phyloP scores from a whole-genome alignment of 495 filamentous ascomycete species.

The Penicillium psychrofluorescens region DNA sequence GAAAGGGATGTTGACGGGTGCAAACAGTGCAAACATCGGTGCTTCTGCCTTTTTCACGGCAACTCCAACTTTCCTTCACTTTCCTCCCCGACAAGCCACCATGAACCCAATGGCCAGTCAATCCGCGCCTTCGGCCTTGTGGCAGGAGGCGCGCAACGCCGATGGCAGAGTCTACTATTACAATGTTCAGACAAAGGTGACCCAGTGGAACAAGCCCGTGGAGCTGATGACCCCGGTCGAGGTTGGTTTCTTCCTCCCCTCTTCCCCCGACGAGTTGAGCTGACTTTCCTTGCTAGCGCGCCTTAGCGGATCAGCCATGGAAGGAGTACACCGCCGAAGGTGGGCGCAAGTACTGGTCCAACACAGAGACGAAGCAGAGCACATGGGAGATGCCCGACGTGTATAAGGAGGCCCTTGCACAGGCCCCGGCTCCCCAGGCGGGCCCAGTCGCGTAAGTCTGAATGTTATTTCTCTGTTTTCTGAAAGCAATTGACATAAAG shows the following conservation, averaged over 20 bases:
- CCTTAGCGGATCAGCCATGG: slow-evolving; percentile 79
- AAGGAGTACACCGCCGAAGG: slow-evolving; percentile 84
- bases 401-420: slow-evolving; percentile 65
- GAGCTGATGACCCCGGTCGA: slow-evolving; percentile 84
- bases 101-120: slow-evolving; percentile 62
- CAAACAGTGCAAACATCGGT: slow-evolving; percentile 29
- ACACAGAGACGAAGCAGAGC: slow-evolving; percentile 84
- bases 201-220: slow-evolving; percentile 88
- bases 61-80: neutral
- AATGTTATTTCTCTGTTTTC: too few species aligned
- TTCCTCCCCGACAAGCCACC: slow-evolving; percentile 5
- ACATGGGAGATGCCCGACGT: slow-evolving; percentile 91
- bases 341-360: slow-evolving; percentile 90
- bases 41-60: slow-evolving; percentile 13
- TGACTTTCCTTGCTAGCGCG: slow-evolving; percentile 48
- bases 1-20: slow-evolving; percentile 10
- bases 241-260: slow-evolving; percentile 42
- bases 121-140: slow-evolving; percentile 48
- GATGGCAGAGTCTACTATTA: slow-evolving; percentile 94
- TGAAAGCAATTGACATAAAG: too few species aligned
- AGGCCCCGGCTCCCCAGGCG: slow-evolving; percentile 39
- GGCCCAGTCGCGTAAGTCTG: slow-evolving; percentile 53
- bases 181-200: slow-evolving; percentile 77
- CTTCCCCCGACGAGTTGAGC: neutral
- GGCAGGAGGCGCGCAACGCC: slow-evolving; percentile 76